A percentile compares a stretch with the other conserved stretches of the same genome.
phyloP scores from a whole-genome alignment of 139 green algal species.

The Chlamydomonas sp. region DNA sequence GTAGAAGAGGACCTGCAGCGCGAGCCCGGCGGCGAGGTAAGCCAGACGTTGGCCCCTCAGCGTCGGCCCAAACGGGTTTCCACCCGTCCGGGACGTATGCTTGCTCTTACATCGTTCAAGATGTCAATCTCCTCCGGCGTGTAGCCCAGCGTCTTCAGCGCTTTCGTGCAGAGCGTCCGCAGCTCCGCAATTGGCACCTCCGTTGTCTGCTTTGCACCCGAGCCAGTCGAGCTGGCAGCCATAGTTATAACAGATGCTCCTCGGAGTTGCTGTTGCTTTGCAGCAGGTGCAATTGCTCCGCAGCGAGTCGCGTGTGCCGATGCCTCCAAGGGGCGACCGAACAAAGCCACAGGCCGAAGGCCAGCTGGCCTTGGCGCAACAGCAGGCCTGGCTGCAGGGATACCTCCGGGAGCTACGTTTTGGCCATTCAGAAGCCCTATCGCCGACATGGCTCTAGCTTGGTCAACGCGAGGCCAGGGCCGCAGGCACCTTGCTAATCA shows the following conservation, averaged over 20 bases:
- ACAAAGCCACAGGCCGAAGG: background rate
- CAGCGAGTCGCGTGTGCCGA: background rate
- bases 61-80: background rate
- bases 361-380: background rate
- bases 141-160: slow-evolving; percentile 63
- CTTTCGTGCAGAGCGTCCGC: slow-evolving; percentile 54
- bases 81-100: background rate
- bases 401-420: background rate
- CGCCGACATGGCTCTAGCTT: background rate
- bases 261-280: background rate
- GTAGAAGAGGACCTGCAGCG: slow-evolving; percentile 78
- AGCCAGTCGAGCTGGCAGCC: background rate
- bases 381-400: background rate
- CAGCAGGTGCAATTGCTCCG: background rate
- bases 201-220: slow-evolving; percentile 3
- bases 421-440: slow-evolving; percentile 4
- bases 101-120: slow-evolving; percentile 55
- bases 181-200: slow-evolving; percentile 56
- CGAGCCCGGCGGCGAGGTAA: background rate
- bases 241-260: background rate
- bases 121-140: slow-evolving; percentile 48
- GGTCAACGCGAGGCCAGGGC: background rate
- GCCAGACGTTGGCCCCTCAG: background rate
- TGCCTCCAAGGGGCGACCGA: no score
- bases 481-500: no score